Base-by-base conservation (phyloP, 2,329 filamentous ascomycete genomes). In the Cladosporium austrohemisphaericum region DNA sequence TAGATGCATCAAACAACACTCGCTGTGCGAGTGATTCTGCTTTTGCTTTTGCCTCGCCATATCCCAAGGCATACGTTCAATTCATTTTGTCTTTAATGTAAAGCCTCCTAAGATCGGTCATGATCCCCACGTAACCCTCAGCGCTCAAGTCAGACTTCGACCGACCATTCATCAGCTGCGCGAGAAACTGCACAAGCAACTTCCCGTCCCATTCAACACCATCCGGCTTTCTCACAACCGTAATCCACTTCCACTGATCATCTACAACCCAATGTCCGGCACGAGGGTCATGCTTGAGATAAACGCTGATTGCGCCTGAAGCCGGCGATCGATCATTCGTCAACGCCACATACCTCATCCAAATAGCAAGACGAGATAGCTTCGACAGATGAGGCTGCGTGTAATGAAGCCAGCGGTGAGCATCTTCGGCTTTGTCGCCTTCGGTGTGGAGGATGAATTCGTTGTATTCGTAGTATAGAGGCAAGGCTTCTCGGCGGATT, bases 391-490 rank as follows among this genome's bases (percentile, higher is more conserved):
- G 49, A 6, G 20, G 16, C 8, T 43, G 50, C 37, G 58, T 60
- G 32, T 54, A 50, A 3, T 38, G 28, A 9, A 64, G 51, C 63
- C 63, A 66, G 6, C 37, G 35, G n/a, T 43, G 41, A 2, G 57
- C 56, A 22, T 65, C 59, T 9, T 56, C 51, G 19, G 53, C 54
- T 54, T 63, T 63, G 26, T 51, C 28, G n/a, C 49, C 56, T 49
- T 65, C 60, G 8, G 60, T 62, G 50, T 64, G 61, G 2, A 66
- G 40, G 16, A 64, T 50, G 51, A 65, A 64, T 25, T 52, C 45
- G 41, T 65, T 64, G 52, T 46, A 50, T 31, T 55, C 55, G 51
- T 63, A 66, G 53, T 54, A 65, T 1, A 63, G 29, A 2, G 62
- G 61, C 7, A 65, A 41, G 5, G 41, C 54, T 50, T 66, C 64